These are phyloP conservation scores for Globisporangium nagaii DNA, from an alignment of 352 stramenopile genomes.

Conservation along the genomic window DNA sequence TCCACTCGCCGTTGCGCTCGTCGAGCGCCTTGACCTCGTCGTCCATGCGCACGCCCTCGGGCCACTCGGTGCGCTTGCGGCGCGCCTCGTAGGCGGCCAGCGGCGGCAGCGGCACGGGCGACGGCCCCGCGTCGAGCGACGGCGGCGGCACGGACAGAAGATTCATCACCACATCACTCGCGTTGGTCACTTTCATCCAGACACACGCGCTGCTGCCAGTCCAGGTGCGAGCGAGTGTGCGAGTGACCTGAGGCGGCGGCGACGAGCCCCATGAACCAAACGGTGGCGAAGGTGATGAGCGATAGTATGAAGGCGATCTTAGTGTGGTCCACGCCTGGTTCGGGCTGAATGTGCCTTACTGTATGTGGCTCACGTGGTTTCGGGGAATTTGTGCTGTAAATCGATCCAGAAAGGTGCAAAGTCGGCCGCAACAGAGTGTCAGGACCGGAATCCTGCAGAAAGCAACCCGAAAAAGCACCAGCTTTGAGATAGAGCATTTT, in stretches of 20 bases:
- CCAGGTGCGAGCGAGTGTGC: slow-evolving; percentile 12
- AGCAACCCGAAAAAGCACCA: too few relatives aligned
- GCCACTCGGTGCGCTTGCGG: slow-evolving; percentile 43
- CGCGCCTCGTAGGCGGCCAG: slow-evolving; percentile 32
- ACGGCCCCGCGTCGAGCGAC: neutral
- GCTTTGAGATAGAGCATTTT: too few relatives aligned
- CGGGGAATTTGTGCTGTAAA: too few relatives aligned
- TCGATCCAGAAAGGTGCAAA: too few relatives aligned
- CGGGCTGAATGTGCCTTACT: too few relatives aligned
- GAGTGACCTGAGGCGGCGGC: too few relatives aligned
- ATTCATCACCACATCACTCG: slow-evolving; percentile 16
- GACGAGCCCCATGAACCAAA: neutral
- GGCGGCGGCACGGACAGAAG: slow-evolving; percentile 12
- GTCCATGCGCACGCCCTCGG: slow-evolving; percentile 44
- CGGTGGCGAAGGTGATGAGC: neutral
- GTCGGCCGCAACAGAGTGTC: too few relatives aligned
- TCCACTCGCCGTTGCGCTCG: slow-evolving; percentile 55
- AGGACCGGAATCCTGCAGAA: too few relatives aligned
- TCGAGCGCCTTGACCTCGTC: slow-evolving; percentile 47
- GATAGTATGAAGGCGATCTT: too few relatives aligned
- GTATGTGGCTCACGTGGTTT: too few relatives aligned
- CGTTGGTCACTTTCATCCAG: slow-evolving; percentile 14
- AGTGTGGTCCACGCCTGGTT: too few relatives aligned
- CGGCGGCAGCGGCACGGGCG: neutral
- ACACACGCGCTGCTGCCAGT: slow-evolving; percentile 14